phyloP scores from a whole-genome alignment of 2,329 filamentous ascomycete genomes.

The Laburnicola sp. region DNA sequence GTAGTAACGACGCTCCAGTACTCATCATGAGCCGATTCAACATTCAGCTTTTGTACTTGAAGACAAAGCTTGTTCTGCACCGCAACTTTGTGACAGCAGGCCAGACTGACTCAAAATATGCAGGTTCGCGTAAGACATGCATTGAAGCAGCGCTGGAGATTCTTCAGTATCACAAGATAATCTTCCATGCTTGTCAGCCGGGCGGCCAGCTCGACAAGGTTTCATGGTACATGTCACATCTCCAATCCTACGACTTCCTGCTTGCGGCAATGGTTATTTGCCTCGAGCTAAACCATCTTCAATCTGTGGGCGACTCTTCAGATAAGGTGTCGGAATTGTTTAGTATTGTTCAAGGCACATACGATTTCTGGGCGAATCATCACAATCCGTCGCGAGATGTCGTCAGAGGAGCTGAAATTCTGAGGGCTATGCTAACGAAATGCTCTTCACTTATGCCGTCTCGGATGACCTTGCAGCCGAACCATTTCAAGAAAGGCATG shows the following conservation, averaged over 20 bases:
- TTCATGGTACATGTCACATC: slow-evolving; percentile 52
- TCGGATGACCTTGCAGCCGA: neutral
- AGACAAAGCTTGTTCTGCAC: slow-evolving; percentile 58
- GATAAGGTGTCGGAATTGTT: slow-evolving; percentile 9
- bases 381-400: slow-evolving; percentile 21
- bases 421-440: slow-evolving; percentile 22
- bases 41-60: slow-evolving; percentile 56
- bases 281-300: slow-evolving; percentile 46
- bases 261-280: slow-evolving; percentile 55
- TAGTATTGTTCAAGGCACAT: slow-evolving; percentile 15
- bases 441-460: slow-evolving; percentile 6
- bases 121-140: slow-evolving; percentile 52
- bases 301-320: slow-evolving; percentile 7
- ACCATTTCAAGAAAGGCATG: slow-evolving; percentile 12
- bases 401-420: slow-evolving; percentile 19
- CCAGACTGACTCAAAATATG: slow-evolving; percentile 39
- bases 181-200: slow-evolving; percentile 53
- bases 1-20: slow-evolving; percentile 54
- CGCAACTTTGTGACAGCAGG: slow-evolving; percentile 54
- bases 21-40: slow-evolving; percentile 57
- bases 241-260: slow-evolving; percentile 54
- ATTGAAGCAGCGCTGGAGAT: slow-evolving; percentile 54
- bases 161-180: slow-evolving; percentile 53
- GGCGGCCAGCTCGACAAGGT: slow-evolving; percentile 50
- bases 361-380: slow-evolving; percentile 24